Conservation (phyloP, 2,329 filamentous ascomycete species). For the Fusarium beomiforme region DNA sequence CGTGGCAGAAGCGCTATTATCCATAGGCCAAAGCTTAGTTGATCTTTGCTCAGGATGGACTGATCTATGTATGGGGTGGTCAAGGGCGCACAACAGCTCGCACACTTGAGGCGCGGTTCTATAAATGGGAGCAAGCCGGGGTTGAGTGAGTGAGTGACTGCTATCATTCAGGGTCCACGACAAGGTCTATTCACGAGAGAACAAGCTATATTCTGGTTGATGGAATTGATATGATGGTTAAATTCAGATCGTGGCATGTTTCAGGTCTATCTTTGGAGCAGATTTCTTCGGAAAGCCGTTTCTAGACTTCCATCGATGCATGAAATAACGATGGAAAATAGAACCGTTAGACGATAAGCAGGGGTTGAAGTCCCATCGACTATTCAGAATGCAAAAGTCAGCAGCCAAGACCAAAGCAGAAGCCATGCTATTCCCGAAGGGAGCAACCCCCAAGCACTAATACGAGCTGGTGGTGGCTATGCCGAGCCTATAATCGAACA, state of each 20-base stretch:
- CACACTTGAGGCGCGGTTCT: slow-evolving; percentile 26
- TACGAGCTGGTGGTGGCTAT: slow-evolving; percentile 42
- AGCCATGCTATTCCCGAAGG: not conserved
- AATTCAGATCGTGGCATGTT: not conserved
- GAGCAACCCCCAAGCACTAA: slow-evolving; percentile 21
- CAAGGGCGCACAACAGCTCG: slow-evolving; percentile 15
- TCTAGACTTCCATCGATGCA: slow-evolving; percentile 4
- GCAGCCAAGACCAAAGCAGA: not conserved
- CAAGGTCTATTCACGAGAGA: not conserved
- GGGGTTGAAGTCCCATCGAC: slow-evolving; percentile 13
- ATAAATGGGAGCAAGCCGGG: slow-evolving; percentile 35
- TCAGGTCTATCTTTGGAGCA: slow-evolving; percentile 4
- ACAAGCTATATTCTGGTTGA: slow-evolving; percentile 7
- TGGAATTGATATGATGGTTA: not conserved
- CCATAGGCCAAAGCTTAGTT: slow-evolving; percentile 4
- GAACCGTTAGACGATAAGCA: slow-evolving; percentile 18
- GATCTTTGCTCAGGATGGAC: slow-evolving; percentile 6
- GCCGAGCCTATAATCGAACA: slow-evolving; percentile 12
- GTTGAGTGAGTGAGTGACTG: slow-evolving; percentile 1
- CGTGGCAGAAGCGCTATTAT: slow-evolving; percentile 18
- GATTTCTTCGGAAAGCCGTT: not conserved
- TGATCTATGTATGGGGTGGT: not conserved
- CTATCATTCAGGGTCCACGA: not conserved
- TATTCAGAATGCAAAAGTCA: slow-evolving; percentile 11
- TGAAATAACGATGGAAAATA: slow-evolving; percentile 3